Percentiles rank a stretch among this genome's conserved stretches.
Evolutionary conservation across 2,329 filamentous ascomycete genomes (phyloP).

Genomic region (Didymella exigua): DNA sequence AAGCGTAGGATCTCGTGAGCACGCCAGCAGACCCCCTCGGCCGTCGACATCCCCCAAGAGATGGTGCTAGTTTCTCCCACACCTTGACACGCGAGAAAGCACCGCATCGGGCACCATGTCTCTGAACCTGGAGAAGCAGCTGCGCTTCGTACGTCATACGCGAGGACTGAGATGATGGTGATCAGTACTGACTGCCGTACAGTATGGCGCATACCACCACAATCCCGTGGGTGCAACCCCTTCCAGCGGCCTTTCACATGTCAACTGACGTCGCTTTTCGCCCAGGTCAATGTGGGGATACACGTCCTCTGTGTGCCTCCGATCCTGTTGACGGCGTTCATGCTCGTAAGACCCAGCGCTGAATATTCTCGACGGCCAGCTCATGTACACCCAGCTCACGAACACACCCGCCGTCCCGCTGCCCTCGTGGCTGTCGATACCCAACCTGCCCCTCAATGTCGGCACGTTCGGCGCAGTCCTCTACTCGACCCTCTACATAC

Average conservation of each 20-base stretch:
- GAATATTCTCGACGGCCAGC: not conserved
- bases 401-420: conserved; percentile 62
- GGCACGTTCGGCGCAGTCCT: conserved; percentile 63
- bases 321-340: conserved; percentile 72
- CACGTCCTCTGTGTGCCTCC: conserved; percentile 81
- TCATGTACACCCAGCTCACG: conserved; percentile 54
- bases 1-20: conserved; percentile 16
- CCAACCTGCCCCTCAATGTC: conserved; percentile 64
- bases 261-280: conserved; percentile 30
- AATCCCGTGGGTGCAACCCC: conserved; percentile 60
- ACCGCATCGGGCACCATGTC: conserved; percentile 51
- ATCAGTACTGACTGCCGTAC: conserved; percentile 21
- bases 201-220: conserved; percentile 87
- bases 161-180: not conserved
- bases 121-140: conserved; percentile 79
- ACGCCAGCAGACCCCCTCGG: conserved; percentile 5
- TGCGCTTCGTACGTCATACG: conserved; percentile 72
- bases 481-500: conserved; percentile 81
- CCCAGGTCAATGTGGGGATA: conserved; percentile 74
- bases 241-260: conserved; percentile 19
- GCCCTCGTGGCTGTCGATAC: conserved; percentile 59
- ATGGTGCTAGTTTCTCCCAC: conserved; percentile 35
- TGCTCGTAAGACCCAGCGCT: conserved; percentile 63
- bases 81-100: conserved; percentile 35
- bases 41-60: conserved; percentile 24